Conservation (phyloP, 805 yeast genomes). For the Candida nemodendra region DNA sequence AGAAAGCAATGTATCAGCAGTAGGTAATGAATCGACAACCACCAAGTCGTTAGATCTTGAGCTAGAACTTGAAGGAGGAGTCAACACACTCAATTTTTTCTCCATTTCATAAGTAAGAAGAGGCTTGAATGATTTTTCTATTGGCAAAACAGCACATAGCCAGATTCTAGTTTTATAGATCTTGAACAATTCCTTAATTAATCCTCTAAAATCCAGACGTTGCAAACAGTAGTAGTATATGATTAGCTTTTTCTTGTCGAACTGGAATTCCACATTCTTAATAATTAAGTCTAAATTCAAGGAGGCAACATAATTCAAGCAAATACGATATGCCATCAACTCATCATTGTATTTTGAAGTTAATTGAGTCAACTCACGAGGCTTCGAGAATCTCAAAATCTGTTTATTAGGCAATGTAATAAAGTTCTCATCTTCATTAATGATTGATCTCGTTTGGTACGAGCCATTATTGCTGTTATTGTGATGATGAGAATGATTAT, state of each 20-base stretch:
- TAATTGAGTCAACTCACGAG: slow-evolving; percentile 62
- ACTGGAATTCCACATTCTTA: slow-evolving; percentile 77
- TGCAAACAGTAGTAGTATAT: slow-evolving; percentile 65
- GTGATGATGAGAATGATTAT: slow-evolving; percentile 12
- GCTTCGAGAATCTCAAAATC: slow-evolving; percentile 72
- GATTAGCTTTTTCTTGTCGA: slow-evolving; percentile 73
- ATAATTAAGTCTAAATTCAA: slow-evolving; percentile 52
- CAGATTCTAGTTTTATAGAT: slow-evolving; percentile 79
- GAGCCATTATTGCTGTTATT: slow-evolving; percentile 17
- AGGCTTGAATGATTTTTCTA: slow-evolving; percentile 33
- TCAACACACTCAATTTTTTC: slow-evolving; percentile 13
- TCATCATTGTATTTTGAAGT: slow-evolving; percentile 69
- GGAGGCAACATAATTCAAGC: slow-evolving; percentile 44
- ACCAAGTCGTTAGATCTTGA: slow-evolving; percentile 37
- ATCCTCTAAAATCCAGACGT: slow-evolving; percentile 69
- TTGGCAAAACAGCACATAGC: slow-evolving; percentile 68
- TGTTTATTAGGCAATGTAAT: slow-evolving; percentile 77
- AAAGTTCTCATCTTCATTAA: slow-evolving; percentile 57
- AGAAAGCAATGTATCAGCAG: slow-evolving; percentile 41
- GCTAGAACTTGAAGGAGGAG: slow-evolving; percentile 17
- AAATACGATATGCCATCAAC: slow-evolving; percentile 65
- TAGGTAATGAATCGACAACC: slow-evolving; percentile 29
- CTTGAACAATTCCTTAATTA: slow-evolving; percentile 71
- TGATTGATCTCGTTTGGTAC: slow-evolving; percentile 30
- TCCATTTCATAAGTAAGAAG: slow-evolving; percentile 31